Evolutionary conservation across 2,329 filamentous ascomycete genomes (phyloP).

Genomic region (Pseudocercospora musae): DNA sequence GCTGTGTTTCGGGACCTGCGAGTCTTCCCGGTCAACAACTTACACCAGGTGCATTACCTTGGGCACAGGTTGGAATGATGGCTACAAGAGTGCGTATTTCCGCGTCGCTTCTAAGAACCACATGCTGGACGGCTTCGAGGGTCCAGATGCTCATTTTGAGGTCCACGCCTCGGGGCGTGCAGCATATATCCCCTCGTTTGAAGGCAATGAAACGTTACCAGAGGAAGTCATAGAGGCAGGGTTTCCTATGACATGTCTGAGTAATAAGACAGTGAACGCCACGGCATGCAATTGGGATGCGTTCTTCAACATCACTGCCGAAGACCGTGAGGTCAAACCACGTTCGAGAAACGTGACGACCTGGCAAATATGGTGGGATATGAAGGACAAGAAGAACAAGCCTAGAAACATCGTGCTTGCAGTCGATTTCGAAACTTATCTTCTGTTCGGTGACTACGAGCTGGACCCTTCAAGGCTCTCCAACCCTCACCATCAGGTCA

Average conservation of each 20-base stretch:
- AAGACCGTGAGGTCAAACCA: neutral
- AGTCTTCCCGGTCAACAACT: neutral
- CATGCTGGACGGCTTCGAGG: neutral
- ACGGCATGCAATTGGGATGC: conserved; percentile 15
- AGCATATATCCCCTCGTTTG: conserved; percentile 12
- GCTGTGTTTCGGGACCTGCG: neutral
- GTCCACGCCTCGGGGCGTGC: conserved; percentile 22
- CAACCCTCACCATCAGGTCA: conserved; percentile 12
- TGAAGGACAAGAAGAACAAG: conserved; percentile 2
- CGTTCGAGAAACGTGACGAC: neutral
- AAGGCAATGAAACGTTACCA: neutral
- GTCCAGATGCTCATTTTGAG: neutral
- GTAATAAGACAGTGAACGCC: neutral
- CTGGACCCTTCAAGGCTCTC: conserved; percentile 19
- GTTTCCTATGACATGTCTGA: conserved; percentile 8
- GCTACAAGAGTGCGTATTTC: conserved; percentile 10
- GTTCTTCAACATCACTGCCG: conserved; percentile 3
- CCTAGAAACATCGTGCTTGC: neutral
- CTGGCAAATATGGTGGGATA: neutral
- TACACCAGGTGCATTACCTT: conserved; percentile 26
- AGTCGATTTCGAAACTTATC: conserved; percentile 15
- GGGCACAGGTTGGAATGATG: conserved; percentile 19
- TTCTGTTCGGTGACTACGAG: conserved; percentile 23
- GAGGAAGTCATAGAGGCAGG: neutral
- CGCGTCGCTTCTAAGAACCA: neutral